Percentiles rank a stretch among this genome's conserved stretches.
Conservation (phyloP, 257 asterid genomes). For the Gardenia jasminoides region DNA sequence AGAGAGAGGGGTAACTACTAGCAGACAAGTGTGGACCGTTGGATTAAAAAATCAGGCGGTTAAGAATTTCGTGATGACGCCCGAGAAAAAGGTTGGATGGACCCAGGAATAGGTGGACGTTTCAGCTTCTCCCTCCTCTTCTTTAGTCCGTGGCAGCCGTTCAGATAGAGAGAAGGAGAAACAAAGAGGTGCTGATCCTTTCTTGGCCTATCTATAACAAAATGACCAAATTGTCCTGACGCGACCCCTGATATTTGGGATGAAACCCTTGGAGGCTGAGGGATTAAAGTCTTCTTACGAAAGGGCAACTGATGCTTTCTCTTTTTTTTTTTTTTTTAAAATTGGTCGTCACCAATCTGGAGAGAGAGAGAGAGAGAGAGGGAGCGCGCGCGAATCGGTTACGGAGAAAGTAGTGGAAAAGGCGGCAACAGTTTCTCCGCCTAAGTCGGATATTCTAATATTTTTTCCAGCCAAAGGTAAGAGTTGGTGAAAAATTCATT, state of each 20-base stretch:
- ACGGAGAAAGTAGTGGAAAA: conserved; percentile 3
- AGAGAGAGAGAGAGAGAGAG: not conserved
- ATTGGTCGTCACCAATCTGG: not conserved
- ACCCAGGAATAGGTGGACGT: conserved; percentile 12
- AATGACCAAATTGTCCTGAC: not conserved
- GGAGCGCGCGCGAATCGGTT: conserved; percentile 5
- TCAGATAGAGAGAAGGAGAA: not conserved
- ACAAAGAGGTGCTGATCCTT: not conserved
- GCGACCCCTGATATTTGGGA: not conserved
- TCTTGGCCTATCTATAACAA: not conserved
- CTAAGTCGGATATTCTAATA: not conserved
- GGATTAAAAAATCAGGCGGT: conserved; percentile 6
- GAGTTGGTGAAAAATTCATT: not conserved
- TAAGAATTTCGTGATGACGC: not conserved
- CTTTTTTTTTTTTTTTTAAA: not conserved
- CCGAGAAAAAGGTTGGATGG: conserved; percentile 8
- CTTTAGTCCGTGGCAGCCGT: too few species aligned
- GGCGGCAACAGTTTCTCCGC: conserved; percentile 16
- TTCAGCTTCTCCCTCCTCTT: not conserved
- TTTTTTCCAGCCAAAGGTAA: not conserved
- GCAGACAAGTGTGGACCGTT: conserved; percentile 3
- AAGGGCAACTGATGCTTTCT: not conserved
- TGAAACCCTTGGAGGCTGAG: too few species aligned
- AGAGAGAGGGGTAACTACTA: not conserved
- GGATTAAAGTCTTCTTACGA: not conserved